Evolutionary conservation across 2,329 filamentous ascomycete genomes (phyloP).

Genomic region (Phaeomoniella chlamydospora): DNA sequence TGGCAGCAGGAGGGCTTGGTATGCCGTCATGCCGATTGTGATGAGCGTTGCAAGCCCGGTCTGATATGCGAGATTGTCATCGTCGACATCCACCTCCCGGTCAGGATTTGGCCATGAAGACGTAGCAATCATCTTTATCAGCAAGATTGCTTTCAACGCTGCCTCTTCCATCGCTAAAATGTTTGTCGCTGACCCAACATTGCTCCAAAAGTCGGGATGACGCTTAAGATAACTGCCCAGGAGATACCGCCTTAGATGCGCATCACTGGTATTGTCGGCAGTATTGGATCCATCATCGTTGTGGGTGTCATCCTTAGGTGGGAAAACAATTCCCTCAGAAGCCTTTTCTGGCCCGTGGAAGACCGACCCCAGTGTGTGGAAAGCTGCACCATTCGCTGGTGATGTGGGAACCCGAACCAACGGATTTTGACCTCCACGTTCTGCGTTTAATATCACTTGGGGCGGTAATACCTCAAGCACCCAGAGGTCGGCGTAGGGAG

Average conservation of each 20-base stretch:
- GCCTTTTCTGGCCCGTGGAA: background rate
- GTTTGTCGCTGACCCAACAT: background rate
- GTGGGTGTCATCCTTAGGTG: background rate
- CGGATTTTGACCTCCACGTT: background rate
- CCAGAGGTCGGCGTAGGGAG: background rate
- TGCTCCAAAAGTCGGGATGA: conserved; percentile 1
- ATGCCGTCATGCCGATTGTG: background rate
- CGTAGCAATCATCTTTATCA: background rate
- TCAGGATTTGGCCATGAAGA: background rate
- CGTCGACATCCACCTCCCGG: background rate
- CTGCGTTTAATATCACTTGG: background rate
- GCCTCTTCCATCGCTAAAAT: background rate
- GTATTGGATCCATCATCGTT: background rate
- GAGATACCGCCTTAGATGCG: background rate
- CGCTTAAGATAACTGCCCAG: background rate
- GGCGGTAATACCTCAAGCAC: background rate
- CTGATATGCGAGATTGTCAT: background rate
- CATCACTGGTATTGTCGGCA: background rate
- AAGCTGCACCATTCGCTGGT: conserved; percentile 1
- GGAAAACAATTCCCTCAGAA: background rate
- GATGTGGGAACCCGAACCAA: background rate
- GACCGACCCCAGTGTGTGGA: background rate
- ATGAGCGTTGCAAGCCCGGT: background rate
- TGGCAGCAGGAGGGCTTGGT: background rate
- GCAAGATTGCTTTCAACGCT: background rate